Conservation (phyloP, 164 flowering plant species). For the Nymphaea colorata region DNA sequence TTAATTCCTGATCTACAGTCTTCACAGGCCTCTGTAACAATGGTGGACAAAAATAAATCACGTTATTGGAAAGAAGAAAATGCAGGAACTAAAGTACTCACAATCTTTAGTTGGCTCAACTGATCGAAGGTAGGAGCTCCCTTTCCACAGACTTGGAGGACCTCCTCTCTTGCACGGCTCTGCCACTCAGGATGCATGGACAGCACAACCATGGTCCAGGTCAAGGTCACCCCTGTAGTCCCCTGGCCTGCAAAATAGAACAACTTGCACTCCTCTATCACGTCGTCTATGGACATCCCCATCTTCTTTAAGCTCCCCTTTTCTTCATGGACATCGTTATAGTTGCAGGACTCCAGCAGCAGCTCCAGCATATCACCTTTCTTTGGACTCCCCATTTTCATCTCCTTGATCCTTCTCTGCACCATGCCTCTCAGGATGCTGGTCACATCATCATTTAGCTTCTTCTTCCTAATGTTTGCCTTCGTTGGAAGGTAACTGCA, state of each 20-base stretch:
- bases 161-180: slow-evolving; percentile 40
- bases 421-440: slow-evolving; percentile 3
- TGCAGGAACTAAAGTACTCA: slow-evolving; percentile 7
- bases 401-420: slow-evolving; percentile 6
- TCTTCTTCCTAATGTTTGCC: slow-evolving; percentile 7
- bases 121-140: slow-evolving; percentile 19
- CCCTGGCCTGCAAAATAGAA: slow-evolving; percentile 49
- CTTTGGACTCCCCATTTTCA: slow-evolving; percentile 2
- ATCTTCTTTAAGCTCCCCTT: background rate
- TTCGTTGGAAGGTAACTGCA: slow-evolving; percentile 9
- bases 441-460: slow-evolving; percentile 3
- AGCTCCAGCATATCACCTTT: slow-evolving; percentile 7
- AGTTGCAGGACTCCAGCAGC: slow-evolving; percentile 7
- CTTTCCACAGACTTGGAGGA: slow-evolving; percentile 16
- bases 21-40: too few relatives aligned
- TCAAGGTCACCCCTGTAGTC: slow-evolving; percentile 27
- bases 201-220: slow-evolving; percentile 36
- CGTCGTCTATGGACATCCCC: slow-evolving; percentile 28
- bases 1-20: too few relatives aligned
- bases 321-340: background rate
- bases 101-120: slow-evolving; percentile 26
- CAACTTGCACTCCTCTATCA: slow-evolving; percentile 42
- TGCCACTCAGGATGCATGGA: slow-evolving; percentile 39
- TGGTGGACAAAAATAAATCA: too few relatives aligned
- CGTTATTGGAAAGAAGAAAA: too few relatives aligned